These are phyloP conservation scores for Exophiala spinifera DNA, from an alignment of 2,329 filamentous ascomycete species.

Conservation along the genomic window DNA sequence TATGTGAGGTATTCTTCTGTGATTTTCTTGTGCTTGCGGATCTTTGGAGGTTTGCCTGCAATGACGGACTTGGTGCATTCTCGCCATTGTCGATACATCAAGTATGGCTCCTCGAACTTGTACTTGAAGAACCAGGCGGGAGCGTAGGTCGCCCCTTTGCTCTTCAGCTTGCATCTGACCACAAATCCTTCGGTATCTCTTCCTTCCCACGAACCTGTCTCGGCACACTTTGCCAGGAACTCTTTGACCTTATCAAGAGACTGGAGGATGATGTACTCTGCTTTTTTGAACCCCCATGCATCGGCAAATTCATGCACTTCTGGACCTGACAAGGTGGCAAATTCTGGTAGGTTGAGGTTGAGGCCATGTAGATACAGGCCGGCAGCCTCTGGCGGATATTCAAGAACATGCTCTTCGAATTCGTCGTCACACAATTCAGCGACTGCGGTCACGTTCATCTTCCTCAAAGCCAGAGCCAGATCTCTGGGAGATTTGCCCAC, in stretches of 20 bases:
- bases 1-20: constrained; percentile 88
- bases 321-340: constrained; percentile 77
- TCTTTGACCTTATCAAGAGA: constrained; percentile 69
- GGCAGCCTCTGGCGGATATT: constrained; percentile 76
- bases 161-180: constrained; percentile 73
- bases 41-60: constrained; percentile 66
- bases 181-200: constrained; percentile 97
- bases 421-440: constrained; percentile 93
- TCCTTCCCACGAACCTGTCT: constrained; percentile 84
- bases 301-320: constrained; percentile 89
- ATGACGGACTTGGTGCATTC: constrained; percentile 94
- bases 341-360: constrained; percentile 91
- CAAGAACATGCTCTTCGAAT: constrained; percentile 95
- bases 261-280: constrained; percentile 73
- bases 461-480: constrained; percentile 70
- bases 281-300: constrained; percentile 90
- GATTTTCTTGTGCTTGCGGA: constrained; percentile 82
- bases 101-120: constrained; percentile 97
- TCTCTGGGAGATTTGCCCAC: constrained; percentile 77
- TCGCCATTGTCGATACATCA: constrained; percentile 98
- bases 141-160: constrained; percentile 44
- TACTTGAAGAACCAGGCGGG: constrained; percentile 99
- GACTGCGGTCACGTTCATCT: constrained; percentile 87
- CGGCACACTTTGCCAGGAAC: constrained; percentile 80
- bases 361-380: constrained; percentile 94